Percentiles rank a stretch among this genome's conserved stretches.
Evolutionary conservation across 2,329 filamentous ascomycete species (phyloP).

Genomic region (Boeremia lycopersici): DNA sequence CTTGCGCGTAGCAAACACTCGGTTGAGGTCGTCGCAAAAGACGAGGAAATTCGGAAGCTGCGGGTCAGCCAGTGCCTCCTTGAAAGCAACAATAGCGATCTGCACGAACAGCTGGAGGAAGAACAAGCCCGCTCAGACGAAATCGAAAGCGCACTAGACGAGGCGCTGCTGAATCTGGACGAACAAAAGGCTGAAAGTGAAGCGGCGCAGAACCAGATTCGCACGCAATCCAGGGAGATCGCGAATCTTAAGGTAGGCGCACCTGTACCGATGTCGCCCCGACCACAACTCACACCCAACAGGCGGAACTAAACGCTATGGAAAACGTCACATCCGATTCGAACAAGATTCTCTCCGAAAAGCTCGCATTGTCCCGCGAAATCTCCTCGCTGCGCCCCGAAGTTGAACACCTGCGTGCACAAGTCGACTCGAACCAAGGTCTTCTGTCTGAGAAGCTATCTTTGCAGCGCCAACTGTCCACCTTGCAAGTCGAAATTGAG

Average conservation of each 20-base stretch:
- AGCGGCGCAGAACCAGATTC: slow-evolving; percentile 57
- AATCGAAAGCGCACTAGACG: slow-evolving; percentile 58
- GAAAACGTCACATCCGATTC: slow-evolving; percentile 71
- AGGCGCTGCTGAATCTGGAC: slow-evolving; percentile 54
- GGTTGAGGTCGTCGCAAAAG: slow-evolving; percentile 71
- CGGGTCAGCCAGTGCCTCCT: slow-evolving; percentile 69
- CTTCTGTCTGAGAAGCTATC: slow-evolving; percentile 79
- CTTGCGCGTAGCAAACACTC: slow-evolving; percentile 70
- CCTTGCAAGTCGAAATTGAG: slow-evolving; percentile 80
- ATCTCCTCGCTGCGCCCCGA: slow-evolving; percentile 65
- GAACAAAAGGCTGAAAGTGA: slow-evolving; percentile 54
- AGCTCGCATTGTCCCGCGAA: slow-evolving; percentile 65
- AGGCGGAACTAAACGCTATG: slow-evolving; percentile 75
- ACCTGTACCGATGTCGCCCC: slow-evolving; percentile 50
- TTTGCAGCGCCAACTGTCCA: slow-evolving; percentile 77
- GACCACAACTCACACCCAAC: slow-evolving; percentile 18
- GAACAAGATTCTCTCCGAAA: slow-evolving; percentile 70
- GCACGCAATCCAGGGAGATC: slow-evolving; percentile 60
- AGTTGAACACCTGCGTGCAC: slow-evolving; percentile 65
- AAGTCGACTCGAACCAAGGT: slow-evolving; percentile 66
- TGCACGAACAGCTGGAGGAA: slow-evolving; percentile 67
- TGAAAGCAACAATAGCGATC: slow-evolving; percentile 72
- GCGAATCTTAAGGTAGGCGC: slow-evolving; percentile 63
- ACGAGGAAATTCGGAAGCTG: slow-evolving; percentile 75
- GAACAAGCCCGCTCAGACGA: slow-evolving; percentile 66